Conservation (phyloP, 139 green algal genomes). For the Volvox reticuliferus region DNA sequence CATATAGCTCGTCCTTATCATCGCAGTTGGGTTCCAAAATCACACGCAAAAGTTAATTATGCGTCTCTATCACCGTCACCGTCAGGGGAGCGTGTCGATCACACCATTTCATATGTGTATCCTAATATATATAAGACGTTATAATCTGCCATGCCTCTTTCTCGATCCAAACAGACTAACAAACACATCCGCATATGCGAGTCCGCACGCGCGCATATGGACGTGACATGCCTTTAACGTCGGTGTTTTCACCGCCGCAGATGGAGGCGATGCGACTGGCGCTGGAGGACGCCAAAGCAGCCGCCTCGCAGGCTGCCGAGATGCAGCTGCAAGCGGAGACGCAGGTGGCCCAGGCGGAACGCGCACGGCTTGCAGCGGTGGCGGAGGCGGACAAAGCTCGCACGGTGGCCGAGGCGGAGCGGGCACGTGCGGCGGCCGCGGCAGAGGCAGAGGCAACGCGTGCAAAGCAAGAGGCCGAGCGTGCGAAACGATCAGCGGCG, state of each 20-base stretch:
- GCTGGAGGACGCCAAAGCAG: background rate
- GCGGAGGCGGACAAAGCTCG: conserved; percentile 13
- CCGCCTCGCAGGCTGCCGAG: background rate
- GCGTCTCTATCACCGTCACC: too few species aligned
- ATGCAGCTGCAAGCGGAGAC: background rate
- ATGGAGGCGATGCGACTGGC: background rate
- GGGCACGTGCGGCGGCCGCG: background rate
- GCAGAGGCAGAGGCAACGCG: background rate
- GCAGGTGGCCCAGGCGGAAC: background rate
- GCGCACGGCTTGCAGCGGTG: background rate
- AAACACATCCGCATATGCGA: too few species aligned
- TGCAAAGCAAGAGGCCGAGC: background rate
- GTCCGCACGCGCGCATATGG: too few species aligned
- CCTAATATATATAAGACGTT: too few species aligned
- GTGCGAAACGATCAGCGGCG: background rate
- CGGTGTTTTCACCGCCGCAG: background rate
- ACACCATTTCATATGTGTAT: too few species aligned
- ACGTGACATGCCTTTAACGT: too few species aligned
- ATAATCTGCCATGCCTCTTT: too few species aligned
- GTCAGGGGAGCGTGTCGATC: too few species aligned
- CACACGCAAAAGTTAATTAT: too few species aligned
- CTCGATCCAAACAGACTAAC: too few species aligned
- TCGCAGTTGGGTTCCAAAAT: too few species aligned
- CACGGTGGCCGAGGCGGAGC: background rate
- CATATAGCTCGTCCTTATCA: too few species aligned